Conservation (phyloP, 257 asterid species). For the Lantana camara region DNA sequence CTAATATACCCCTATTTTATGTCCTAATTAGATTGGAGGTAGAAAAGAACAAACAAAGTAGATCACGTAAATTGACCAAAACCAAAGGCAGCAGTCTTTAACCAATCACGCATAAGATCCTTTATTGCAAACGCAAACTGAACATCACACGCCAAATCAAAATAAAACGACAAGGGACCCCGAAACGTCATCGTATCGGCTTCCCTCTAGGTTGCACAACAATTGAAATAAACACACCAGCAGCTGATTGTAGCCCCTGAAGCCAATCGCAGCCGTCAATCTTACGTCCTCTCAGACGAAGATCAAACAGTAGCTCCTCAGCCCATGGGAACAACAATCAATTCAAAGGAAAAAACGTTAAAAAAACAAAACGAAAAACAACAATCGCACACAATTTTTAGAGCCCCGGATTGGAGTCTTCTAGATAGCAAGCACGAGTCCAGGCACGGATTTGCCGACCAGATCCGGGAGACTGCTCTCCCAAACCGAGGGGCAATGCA, state of each 20-base stretch:
- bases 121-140: conserved; percentile 26
- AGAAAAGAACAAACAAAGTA: neutral
- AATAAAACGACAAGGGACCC: neutral
- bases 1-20: neutral
- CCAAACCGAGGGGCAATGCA: conserved; percentile 67
- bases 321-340: conserved; percentile 26
- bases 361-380: neutral
- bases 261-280: conserved; percentile 23
- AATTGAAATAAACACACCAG: neutral
- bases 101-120: neutral
- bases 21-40: no score
- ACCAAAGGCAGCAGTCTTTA: neutral
- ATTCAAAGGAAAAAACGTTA: neutral
- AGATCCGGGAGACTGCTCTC: conserved; percentile 68
- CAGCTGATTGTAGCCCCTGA: conserved; percentile 6
- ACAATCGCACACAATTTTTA: neutral
- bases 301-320: conserved; percentile 24
- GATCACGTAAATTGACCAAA: neutral
- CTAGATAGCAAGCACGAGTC: conserved; percentile 69
- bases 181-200: neutral
- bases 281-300: conserved; percentile 34
- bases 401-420: neutral
- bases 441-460: conserved; percentile 82
- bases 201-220: neutral
- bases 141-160: conserved; percentile 15